phyloP scores from a whole-genome alignment of 192 early-diverging fungal species.

The Linnemannia elongata region DNA sequence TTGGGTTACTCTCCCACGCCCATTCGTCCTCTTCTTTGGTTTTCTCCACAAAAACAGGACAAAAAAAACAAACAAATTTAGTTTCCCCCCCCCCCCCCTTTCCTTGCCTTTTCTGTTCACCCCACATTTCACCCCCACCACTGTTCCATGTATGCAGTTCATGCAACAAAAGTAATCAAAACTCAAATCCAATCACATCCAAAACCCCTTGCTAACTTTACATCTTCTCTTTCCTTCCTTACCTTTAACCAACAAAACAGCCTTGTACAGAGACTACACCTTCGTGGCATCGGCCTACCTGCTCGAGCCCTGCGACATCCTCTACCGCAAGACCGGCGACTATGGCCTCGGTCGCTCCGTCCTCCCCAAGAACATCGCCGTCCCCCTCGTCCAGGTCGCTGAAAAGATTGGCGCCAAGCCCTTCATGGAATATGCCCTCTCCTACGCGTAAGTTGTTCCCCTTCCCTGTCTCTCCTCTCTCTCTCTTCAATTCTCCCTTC shows the following conservation, averaged over 20 bases:
- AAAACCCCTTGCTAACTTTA: constrained; percentile 4
- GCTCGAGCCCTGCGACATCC: constrained; percentile 90
- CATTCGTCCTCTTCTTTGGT: not conserved
- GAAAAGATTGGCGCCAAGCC: constrained; percentile 81
- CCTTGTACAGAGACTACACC: constrained; percentile 90
- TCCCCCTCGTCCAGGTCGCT: constrained; percentile 79
- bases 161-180: not conserved
- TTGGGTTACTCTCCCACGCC: constrained; percentile 3
- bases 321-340: constrained; percentile 75
- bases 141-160: not conserved
- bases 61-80: not conserved
- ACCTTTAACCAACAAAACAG: constrained; percentile 30
- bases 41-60: not conserved
- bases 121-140: not conserved
- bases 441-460: constrained; percentile 64
- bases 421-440: constrained; percentile 83
- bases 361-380: constrained; percentile 83
- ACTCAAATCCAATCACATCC: not conserved
- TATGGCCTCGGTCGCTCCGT: constrained; percentile 86
- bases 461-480: not conserved
- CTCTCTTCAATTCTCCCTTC: too few species aligned
- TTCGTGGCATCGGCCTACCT: constrained; percentile 91
- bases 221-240: constrained; percentile 3
- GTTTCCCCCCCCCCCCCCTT: not conserved
- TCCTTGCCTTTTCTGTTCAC: not conserved